Evolutionary conservation across 805 yeast species (phyloP).

Genomic region (Wickerhamiella occidentalis): DNA sequence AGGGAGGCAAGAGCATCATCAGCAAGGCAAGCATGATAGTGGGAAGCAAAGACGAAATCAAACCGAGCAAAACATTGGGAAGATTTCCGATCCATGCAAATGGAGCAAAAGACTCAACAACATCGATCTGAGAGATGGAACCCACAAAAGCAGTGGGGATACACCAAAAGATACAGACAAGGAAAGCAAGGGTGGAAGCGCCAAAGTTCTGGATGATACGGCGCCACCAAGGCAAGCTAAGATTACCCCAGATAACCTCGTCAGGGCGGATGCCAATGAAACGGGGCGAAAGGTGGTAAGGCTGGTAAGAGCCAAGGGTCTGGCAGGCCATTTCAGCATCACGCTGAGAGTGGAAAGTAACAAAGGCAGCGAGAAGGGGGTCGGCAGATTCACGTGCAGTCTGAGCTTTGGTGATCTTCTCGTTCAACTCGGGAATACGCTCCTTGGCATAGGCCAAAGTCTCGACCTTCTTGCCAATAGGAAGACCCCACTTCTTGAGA

Average conservation of each 20-base stretch:
- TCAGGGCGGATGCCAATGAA: constrained; percentile 61
- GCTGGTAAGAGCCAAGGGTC: constrained; percentile 41
- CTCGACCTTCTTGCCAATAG: constrained; percentile 70
- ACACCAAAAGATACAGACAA: constrained; percentile 81
- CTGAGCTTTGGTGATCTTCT: constrained; percentile 50
- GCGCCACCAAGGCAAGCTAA: constrained; percentile 43
- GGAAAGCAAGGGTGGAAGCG: constrained; percentile 48
- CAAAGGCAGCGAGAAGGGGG: constrained; percentile 72
- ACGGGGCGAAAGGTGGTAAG: constrained; percentile 35
- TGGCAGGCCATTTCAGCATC: constrained; percentile 86
- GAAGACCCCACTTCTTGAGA: constrained; percentile 36
- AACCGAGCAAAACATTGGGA: constrained; percentile 61
- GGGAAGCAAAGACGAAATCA: constrained; percentile 81
- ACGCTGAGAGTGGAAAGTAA: constrained; percentile 71
- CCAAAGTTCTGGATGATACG: constrained; percentile 45
- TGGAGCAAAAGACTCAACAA: constrained; percentile 29
- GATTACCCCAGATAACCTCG: constrained; percentile 75
- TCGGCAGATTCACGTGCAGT: constrained; percentile 38
- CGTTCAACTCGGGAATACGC: constrained; percentile 55
- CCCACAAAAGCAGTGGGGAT: constrained; percentile 98
- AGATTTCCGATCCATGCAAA: constrained; percentile 58
- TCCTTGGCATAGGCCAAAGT: constrained; percentile 64
- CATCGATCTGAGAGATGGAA: constrained; percentile 70
- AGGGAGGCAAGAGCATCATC: constrained; percentile 78
- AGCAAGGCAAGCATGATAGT: constrained; percentile 66